Conservation (phyloP, 2,329 filamentous ascomycete species). For the Bipolaris victoriae region DNA sequence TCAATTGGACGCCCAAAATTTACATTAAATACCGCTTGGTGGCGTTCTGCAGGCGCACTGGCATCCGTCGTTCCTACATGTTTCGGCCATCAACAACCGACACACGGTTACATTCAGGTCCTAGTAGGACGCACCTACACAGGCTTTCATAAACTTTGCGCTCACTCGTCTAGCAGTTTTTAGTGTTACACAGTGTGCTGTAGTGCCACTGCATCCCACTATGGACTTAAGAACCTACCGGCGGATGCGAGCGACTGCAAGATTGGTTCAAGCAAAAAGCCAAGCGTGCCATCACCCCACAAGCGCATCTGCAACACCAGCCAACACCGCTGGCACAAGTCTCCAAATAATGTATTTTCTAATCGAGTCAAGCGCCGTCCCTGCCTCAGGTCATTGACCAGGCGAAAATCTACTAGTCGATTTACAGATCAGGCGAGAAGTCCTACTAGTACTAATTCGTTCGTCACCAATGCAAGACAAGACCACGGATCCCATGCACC, state of each 20-base stretch:
- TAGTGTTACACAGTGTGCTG: conserved; percentile 27
- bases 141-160: neutral
- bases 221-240: conserved; percentile 31
- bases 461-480: neutral
- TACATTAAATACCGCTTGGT: conserved; percentile 20
- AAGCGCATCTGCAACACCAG: neutral
- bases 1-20: conserved; percentile 30
- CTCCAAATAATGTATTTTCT: conserved; percentile 11
- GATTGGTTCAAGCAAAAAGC: conserved; percentile 22
- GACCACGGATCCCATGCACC: neutral
- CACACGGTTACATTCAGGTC: conserved; percentile 19
- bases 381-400: neutral
- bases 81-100: conserved; percentile 23
- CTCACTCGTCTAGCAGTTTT: conserved; percentile 18
- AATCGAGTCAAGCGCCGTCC: neutral
- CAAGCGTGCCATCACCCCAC: neutral
- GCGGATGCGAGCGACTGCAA: conserved; percentile 15
- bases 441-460: neutral
- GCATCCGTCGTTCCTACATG: conserved; percentile 26
- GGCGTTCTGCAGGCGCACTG: conserved; percentile 29
- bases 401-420: neutral
- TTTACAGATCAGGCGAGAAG: neutral
- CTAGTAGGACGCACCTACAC: conserved; percentile 15
- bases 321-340: conserved; percentile 1
- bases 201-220: conserved; percentile 20